Base-by-base conservation (phyloP, 176 grass and related monocot genomes). In the Alopecurus myosuroides region DNA sequence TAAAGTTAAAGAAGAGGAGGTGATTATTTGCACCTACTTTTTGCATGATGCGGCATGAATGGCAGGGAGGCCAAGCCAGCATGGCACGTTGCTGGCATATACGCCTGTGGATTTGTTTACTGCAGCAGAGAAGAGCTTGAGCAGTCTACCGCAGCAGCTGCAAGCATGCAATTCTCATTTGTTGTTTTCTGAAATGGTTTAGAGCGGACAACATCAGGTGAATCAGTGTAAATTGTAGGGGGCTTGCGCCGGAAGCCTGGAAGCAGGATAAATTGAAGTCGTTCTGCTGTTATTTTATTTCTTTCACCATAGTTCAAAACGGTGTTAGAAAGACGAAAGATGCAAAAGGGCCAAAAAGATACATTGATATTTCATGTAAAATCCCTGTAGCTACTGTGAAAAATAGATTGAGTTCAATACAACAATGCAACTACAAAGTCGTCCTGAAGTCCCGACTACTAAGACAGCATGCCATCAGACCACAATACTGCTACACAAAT, bases 11-110 rank as follows among this genome's bases (percentile, higher is more conserved):
- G 86, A 93, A 26, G 90, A 95, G 82, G 81, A 86, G 11, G 77
- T 98, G 81, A 90, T 98, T 46, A 83, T 98, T 50, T 93, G 95
- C 85, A 93, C 85, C 58, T 98, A 95, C 70, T 98, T 91, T 71
- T 91, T 87, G 0, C 85, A 87, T 85, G 67, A 82, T n/a, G 34
- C 31, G 29, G 22, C 50, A 10, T 92, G 84, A 92, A 49, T 25
- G 7, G 35, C 23, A 15, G 53, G 14, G 20, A 52, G 52, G 49
- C 25, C 4, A 76, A 29, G n/a, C 4, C 17, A 48, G 30, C 70
- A 29, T 7, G 2, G 15, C 8, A 19, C 6, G 26, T 49, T 44
- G 15, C 23, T 51, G 55, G 7, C 13, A 25, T 45, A 26, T 15
- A 20, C 2, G 1, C 0, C 36, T 12, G 8, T 25, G 14, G 33